phyloP scores from a whole-genome alignment of 495 filamentous ascomycete genomes.

The Podospora comata region DNA sequence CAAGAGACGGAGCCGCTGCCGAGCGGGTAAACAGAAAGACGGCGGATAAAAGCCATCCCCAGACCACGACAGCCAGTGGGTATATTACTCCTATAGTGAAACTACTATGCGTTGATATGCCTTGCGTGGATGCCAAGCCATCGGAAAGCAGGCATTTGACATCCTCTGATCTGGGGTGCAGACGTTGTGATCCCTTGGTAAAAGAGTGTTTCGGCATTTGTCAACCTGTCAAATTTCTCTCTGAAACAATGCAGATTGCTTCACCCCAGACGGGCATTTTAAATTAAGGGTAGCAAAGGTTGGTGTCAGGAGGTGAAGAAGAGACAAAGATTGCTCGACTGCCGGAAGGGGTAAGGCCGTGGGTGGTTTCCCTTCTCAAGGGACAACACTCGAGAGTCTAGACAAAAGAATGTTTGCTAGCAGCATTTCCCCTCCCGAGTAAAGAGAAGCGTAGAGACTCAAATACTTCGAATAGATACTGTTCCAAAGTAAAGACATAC shows the following conservation, averaged over 20 bases:
- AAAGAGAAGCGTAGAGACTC: neutral
- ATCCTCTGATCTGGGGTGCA: neutral
- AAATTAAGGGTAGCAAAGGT: neutral
- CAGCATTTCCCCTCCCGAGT: neutral
- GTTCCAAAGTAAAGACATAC: neutral
- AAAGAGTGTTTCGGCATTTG: neutral
- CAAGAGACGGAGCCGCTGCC: neutral
- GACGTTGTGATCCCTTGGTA: neutral
- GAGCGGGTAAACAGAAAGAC: neutral
- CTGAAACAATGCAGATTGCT: neutral
- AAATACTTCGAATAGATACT: neutral
- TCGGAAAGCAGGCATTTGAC: neutral
- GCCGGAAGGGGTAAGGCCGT: neutral
- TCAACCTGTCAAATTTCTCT: neutral
- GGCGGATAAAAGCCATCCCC: slow-evolving; percentile 5
- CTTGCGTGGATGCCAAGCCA: neutral
- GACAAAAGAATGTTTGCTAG: neutral
- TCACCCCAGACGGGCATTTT: neutral
- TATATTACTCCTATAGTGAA: neutral
- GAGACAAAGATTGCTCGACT: neutral
- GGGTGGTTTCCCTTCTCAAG: neutral
- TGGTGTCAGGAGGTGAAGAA: neutral
- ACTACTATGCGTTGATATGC: neutral
- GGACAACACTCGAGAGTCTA: neutral
- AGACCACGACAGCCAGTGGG: neutral